Conservation (phyloP, 2,329 filamentous ascomycete genomes). For the Phaeosphaeriaceae sp. region DNA sequence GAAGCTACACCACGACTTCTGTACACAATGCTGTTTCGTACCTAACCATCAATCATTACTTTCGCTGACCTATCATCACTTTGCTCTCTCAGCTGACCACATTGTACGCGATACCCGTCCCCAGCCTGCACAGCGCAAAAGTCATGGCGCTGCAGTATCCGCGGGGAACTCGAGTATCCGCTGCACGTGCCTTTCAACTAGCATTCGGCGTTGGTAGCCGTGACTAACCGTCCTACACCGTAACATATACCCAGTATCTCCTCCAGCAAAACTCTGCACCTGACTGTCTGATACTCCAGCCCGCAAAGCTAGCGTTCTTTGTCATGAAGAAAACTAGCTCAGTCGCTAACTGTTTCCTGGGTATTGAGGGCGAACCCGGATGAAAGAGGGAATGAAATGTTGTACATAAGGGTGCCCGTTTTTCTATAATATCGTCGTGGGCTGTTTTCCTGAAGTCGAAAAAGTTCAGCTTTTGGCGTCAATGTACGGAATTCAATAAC, state of each 20-base stretch:
- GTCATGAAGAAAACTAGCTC: conserved; percentile 4
- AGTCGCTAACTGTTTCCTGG: conserved; percentile 12
- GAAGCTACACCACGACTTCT: background rate
- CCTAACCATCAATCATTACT: no score
- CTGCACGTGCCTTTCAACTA: conserved; percentile 7
- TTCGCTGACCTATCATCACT: no score
- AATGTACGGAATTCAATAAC: conserved; percentile 9
- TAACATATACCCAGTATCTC: conserved; percentile 27
- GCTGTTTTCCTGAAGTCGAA: background rate
- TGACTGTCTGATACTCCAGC: conserved; percentile 9
- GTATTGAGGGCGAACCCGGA: conserved; percentile 37
- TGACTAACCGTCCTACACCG: conserved; percentile 29
- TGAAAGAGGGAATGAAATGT: conserved; percentile 27
- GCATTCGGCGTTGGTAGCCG: conserved; percentile 23
- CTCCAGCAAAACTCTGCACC: conserved; percentile 12
- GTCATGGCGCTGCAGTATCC: conserved; percentile 23
- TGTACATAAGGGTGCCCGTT: conserved; percentile 23
- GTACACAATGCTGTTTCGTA: no score
- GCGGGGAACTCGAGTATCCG: conserved; percentile 30
- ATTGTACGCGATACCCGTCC: conserved; percentile 18
- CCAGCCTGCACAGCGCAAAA: conserved; percentile 9
- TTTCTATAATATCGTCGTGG: background rate
- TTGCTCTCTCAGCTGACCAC: background rate
- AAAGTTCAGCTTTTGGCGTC: conserved; percentile 6
- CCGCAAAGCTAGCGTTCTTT: conserved; percentile 6